Base-by-base conservation (phyloP, 768 basidiomycete species). In the Amanita inopinata region DNA sequence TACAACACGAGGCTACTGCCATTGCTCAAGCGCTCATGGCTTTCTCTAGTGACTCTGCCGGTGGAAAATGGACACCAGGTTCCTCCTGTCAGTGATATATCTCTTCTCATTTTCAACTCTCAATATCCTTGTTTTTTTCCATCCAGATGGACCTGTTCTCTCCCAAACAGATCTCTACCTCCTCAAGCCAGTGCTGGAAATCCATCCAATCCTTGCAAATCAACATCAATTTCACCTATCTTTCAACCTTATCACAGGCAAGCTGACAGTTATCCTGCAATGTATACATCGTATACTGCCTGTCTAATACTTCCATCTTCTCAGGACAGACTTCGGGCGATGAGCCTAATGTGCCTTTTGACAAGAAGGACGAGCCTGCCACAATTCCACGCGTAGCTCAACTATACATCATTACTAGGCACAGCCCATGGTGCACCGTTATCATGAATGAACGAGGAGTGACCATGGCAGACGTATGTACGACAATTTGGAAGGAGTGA, bases 361-460 rank as follows among this genome's bases (percentile, higher is more conserved):
- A 61, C 0, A 56, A 56, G 12, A 76, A 77, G 50, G 73, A 77
- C 51, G 74, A 81, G 51, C 80, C 80, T 4, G 80, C 80, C 22
- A 80, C 80, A 2, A 64, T 82, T n/a, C 80, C 80, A 2, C 76
- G 80, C 36, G 71, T 80, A 18, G 61, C 61, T 14, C 70, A 78
- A 44, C 63, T 82, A 45, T 70, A 74, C 41, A 63, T 83, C 45
- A 74, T 81, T 50, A 73, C 73, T 9, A 57, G 65, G 34, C 62
- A 69, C 32, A 80, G 74, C 33, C 87, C 88, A 1, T 90, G 87
- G 87, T 83, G 82, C 56, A 83, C 81, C 5, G 76, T 76, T 43
- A 70, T 85, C 38, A 76, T 70, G 59, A 88, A 81, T 53, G 74
- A 79, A 11, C 60, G 63, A 0, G 87, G 87, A 0, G 83, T 91